A percentile compares a stretch with the other conserved stretches of the same genome.
phyloP scores from a whole-genome alignment of 1,139 yeast species.

The Komagataea norvegica region DNA sequence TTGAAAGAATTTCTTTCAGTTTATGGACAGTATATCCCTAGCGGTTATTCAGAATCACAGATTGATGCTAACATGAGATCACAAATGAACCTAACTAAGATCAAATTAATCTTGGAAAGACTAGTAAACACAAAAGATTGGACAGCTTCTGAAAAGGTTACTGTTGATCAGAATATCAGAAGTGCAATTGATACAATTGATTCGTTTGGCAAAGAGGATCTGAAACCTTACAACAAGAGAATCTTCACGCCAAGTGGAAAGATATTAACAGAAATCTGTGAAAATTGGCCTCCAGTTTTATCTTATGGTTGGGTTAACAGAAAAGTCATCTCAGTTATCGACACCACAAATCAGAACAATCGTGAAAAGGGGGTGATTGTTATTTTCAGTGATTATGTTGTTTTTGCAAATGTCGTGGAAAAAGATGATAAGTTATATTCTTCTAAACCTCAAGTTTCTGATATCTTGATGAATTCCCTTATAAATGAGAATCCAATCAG shows the following conservation, averaged over 20 bases:
- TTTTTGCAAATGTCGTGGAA: constrained; percentile 45
- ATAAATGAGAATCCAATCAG: constrained; percentile 80
- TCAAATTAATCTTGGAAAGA: constrained; percentile 64
- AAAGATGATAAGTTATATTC: constrained; percentile 30
- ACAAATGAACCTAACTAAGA: constrained; percentile 57
- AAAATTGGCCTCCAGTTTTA: constrained; percentile 80
- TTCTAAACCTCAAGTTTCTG: constrained; percentile 63
- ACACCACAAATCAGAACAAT: constrained; percentile 41
- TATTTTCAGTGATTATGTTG: constrained; percentile 72
- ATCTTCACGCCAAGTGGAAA: constrained; percentile 91
- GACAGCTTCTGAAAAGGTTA: constrained; percentile 32
- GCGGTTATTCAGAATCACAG: constrained; percentile 46
- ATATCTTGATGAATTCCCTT: constrained; percentile 82
- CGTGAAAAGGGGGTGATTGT: constrained; percentile 54
- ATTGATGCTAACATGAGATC: constrained; percentile 69
- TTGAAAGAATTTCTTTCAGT: constrained; percentile 31
- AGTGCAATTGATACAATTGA: constrained; percentile 65
- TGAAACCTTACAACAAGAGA: constrained; percentile 50
- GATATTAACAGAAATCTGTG: constrained; percentile 74
- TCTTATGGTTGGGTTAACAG: constrained; percentile 88
- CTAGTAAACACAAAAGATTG: constrained; percentile 41
- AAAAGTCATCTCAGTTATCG: constrained; percentile 80
- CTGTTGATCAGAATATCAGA: constrained; percentile 42
- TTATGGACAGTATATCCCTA: constrained; percentile 25
- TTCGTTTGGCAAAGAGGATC: constrained; percentile 65